Evolutionary conservation across 257 asterid genomes (phyloP).

Genomic region (Solanum habrochaites): DNA sequence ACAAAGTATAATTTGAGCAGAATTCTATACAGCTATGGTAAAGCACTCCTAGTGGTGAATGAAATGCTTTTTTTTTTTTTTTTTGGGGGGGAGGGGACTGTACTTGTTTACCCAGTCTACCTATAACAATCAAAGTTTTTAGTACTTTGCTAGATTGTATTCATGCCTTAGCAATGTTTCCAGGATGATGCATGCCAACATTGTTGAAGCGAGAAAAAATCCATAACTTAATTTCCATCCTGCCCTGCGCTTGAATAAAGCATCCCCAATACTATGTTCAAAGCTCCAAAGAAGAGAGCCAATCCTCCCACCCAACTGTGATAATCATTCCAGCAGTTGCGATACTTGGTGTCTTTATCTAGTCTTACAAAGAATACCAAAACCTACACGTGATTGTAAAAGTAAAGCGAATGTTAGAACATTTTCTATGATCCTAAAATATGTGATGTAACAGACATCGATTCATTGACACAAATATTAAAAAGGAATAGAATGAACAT

Average conservation of each 20-base stretch:
- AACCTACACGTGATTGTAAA: slow-evolving; percentile 24
- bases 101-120: background rate
- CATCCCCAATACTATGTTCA: slow-evolving; percentile 58
- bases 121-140: background rate
- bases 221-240: slow-evolving; percentile 59
- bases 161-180: slow-evolving; percentile 49
- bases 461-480: background rate
- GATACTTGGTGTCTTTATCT: slow-evolving; percentile 48
- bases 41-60: background rate
- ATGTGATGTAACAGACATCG: background rate
- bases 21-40: background rate
- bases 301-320: slow-evolving; percentile 59
- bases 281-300: slow-evolving; percentile 67
- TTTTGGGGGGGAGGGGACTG: background rate
- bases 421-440: background rate
- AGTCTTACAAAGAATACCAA: slow-evolving; percentile 67
- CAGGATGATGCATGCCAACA: slow-evolving; percentile 37
- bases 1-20: background rate
- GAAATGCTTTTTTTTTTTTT: background rate
- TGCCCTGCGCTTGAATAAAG: slow-evolving; percentile 53
- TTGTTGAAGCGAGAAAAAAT: slow-evolving; percentile 35
- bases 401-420: background rate
- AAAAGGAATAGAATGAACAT: background rate
- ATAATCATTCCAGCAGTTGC: slow-evolving; percentile 61
- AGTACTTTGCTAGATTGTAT: slow-evolving; percentile 18